Evolutionary conservation across 2,329 filamentous ascomycete species (phyloP).

Genomic region (Diplodia sapinea): DNA sequence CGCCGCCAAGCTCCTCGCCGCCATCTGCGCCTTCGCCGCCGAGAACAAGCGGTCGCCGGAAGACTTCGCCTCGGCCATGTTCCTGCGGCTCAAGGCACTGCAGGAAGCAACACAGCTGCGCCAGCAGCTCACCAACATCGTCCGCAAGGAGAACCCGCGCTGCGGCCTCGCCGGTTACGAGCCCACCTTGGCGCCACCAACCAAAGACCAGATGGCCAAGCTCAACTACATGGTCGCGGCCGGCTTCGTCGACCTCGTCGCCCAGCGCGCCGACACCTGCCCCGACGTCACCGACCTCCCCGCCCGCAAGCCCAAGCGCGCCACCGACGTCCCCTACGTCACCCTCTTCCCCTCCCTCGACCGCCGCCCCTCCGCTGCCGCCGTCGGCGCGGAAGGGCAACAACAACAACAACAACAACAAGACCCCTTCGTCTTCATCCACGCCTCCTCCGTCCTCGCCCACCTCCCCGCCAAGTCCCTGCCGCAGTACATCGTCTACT

Average conservation of each 20-base stretch:
- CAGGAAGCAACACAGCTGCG: slow-evolving; percentile 85
- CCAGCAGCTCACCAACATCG: slow-evolving; percentile 79
- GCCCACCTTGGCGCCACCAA: slow-evolving; percentile 63
- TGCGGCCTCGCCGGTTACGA: slow-evolving; percentile 49
- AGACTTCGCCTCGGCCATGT: slow-evolving; percentile 79
- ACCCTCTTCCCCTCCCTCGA: slow-evolving; percentile 75
- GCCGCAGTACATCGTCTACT: slow-evolving; percentile 87
- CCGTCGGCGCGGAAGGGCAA: slow-evolving; percentile 56
- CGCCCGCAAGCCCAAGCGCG: slow-evolving; percentile 73
- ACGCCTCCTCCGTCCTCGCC: slow-evolving; percentile 82
- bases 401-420: too few species aligned
- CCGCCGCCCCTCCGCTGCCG: slow-evolving; percentile 43
- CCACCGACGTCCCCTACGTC: slow-evolving; percentile 90
- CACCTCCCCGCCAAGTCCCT: slow-evolving; percentile 70
- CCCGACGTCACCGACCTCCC: slow-evolving; percentile 60
- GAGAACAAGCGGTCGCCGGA: slow-evolving; percentile 59
- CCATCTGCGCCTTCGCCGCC: slow-evolving; percentile 81
- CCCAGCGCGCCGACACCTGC: slow-evolving; percentile 86
- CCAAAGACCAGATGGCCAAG: slow-evolving; percentile 70
- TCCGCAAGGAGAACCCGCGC: slow-evolving; percentile 72
- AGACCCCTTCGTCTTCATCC: slow-evolving; percentile 78
- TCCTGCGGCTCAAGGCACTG: slow-evolving; percentile 85
- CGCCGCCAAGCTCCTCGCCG: slow-evolving; percentile 87
- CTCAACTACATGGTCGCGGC: slow-evolving; percentile 91
- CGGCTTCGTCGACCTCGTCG: slow-evolving; percentile 93